Base-by-base conservation (phyloP, 108 stramenopile species). In the Licmophora abbreviata region DNA sequence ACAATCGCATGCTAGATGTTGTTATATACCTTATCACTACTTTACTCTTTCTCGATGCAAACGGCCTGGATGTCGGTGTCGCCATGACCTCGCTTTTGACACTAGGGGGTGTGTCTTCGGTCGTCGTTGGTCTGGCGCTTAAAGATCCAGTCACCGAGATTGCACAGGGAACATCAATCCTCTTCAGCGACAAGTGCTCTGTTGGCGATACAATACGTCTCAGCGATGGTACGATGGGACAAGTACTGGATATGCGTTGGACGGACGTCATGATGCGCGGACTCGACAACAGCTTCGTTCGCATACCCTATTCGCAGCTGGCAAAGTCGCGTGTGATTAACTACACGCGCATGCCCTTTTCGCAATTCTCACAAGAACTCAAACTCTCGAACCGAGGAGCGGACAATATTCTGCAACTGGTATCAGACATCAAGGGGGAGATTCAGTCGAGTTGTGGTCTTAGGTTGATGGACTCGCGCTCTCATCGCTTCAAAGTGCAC, bases 361-460 rank as follows among this genome's bases (percentile, higher is more conserved):
- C 64, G 33, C 86, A 83, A 46, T 79, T 88, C 12, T 73, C 61
- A 35, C 79, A 81, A 74, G 61, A 30, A 10, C 54, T 88, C 10
- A 53, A 63, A 15, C 68, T 83, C 58, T 46, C 53, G 7, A 81
- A 83, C 50, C 44, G 54, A 5, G 74, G 83, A 51, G 36, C 71
- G 10, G 71, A 81, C 21, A 68, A 76, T 31, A 55, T 88, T 8
- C 62, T 73, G 25, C 31, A 52, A 18, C 21, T 88, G 15, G 51
- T 72, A 1, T 27, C 58, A 30, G 71, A 73, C 23, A 79, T 88
- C 18, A 56, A 61, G 33, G 34, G 63, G 6, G 76, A 81, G 74
- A 70, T 88, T 2, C 41, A 48, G 20, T 41, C 17, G 21, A 34
- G 61, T 20, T 88, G n/a, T n/a, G n/a, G 86, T 62, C 67, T 73